Evolutionary conservation across 768 basidiomycete genomes (phyloP).

Genomic region (Pleurotus platypus): DNA sequence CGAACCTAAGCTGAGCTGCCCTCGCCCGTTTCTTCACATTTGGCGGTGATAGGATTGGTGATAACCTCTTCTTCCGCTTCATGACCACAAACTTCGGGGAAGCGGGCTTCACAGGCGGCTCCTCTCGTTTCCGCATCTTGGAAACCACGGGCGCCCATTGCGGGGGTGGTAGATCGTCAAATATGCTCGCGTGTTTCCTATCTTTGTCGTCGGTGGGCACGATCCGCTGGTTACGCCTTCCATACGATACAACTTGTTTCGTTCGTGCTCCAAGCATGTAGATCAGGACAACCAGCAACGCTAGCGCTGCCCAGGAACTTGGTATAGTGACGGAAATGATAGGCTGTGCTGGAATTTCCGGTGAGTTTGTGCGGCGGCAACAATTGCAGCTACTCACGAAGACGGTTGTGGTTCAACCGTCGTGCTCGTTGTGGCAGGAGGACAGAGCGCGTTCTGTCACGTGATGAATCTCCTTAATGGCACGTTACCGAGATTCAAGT

Average conservation of each 20-base stretch:
- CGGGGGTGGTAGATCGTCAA: conserved; percentile 39
- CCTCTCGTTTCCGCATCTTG: conserved; percentile 46
- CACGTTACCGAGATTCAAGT: not conserved
- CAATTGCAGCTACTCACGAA: not conserved
- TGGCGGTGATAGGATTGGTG: conserved; percentile 29
- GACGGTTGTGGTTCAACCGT: not conserved
- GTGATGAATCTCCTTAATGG: not conserved
- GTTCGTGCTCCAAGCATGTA: conserved; percentile 59
- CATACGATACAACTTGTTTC: conserved; percentile 64
- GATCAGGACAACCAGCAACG: conserved; percentile 1
- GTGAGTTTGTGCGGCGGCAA: not conserved
- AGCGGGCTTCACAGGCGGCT: conserved; percentile 26
- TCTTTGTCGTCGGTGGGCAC: conserved; percentile 37
- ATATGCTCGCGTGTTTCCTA: conserved; percentile 30
- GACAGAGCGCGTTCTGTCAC: not conserved
- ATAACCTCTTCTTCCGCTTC: conserved; percentile 35
- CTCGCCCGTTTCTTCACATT: conserved; percentile 27
- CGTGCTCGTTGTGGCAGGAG: not conserved
- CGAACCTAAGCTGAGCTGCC: conserved; percentile 26
- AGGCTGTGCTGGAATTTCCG: not conserved
- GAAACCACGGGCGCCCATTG: conserved; percentile 33
- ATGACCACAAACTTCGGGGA: conserved; percentile 37
- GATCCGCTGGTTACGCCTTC: conserved; percentile 59
- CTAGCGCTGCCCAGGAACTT: not conserved
- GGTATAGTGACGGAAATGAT: not conserved